Evolutionary conservation across 768 basidiomycete species (phyloP), one percentile per base, ranked within the genome.

Genomic region (Lactarius evosmus): DNA sequence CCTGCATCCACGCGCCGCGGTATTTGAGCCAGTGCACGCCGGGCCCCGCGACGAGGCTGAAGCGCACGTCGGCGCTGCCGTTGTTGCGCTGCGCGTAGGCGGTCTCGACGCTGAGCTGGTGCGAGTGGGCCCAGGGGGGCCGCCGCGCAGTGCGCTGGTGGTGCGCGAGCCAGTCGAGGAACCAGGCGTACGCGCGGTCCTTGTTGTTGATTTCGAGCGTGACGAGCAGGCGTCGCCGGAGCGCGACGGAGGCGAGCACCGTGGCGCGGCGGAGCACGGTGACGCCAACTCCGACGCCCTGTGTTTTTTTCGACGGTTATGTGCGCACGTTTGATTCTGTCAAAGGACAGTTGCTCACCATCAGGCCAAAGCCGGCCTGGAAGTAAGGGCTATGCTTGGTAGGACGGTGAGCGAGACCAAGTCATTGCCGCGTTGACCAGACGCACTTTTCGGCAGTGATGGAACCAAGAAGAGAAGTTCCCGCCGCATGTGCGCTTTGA

Each of bases 171-270:
- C 97, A 99, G 56, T 88, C 80, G 46, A 99, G 85, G 75, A 98
- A 95, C 95, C 97, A 98, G 52, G 93, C 89, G 74, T 98, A 98
- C 9, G 95, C 81, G 40, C 84, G 88, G 75, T 99, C 97, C 72
- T 93, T 95, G 73, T 95, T 96, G 66, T 91, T 93, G 69, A 99
- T 93, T 77, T 99, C 97, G 58, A 98, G 83, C 16, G 93, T 88
- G 40, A 98, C 95, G 58, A 98, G 87, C 80, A 99, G 83, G 44
- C 96, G 86, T 34, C 97, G 82, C 55, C 89, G 93, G 58, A 95
- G 85, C 44, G 91, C 82, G 7, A 83, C 85, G 6, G 89, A 83
- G 30, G 86, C 89, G 22, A 91, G 75, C 7, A 87, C 80, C 8
- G 86, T 70, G 56, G 85, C 84, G 74, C 89, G 83, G 34, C 95